Evolutionary conservation across 1,284 basidiomycete genomes (phyloP).

Genomic region (Heliocybe sulcata): DNA sequence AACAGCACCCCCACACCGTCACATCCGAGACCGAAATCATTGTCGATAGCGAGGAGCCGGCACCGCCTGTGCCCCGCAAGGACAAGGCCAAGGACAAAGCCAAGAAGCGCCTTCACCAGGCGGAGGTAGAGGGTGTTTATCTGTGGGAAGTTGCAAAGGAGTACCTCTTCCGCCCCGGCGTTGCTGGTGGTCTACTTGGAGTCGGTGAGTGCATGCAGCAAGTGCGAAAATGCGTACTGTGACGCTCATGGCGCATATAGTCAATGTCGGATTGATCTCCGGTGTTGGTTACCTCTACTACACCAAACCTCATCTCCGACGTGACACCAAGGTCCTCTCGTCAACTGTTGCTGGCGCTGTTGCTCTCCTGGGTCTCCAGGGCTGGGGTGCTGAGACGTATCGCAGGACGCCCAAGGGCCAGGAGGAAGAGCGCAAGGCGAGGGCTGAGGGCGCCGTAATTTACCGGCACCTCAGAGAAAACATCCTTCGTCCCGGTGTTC

Average conservation of each 20-base stretch:
- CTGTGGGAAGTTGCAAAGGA: slow-evolving; percentile 54
- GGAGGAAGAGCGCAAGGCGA: slow-evolving; percentile 49
- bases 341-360: slow-evolving; percentile 47
- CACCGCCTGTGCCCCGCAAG: slow-evolving; percentile 11
- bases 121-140: slow-evolving; percentile 44
- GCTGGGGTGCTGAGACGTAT: slow-evolving; percentile 58
- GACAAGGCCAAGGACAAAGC: slow-evolving; percentile 18
- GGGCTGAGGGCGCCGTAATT: slow-evolving; percentile 53
- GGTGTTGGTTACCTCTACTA: slow-evolving; percentile 62
- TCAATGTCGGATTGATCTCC: slow-evolving; percentile 67
- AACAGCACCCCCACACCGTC: slow-evolving; percentile 34
- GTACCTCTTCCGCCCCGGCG: slow-evolving; percentile 57
- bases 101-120: slow-evolving; percentile 34
- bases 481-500: slow-evolving; percentile 60
- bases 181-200: slow-evolving; percentile 69
- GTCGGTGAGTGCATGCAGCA: slow-evolving; percentile 38
- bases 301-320: slow-evolving; percentile 54
- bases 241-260: slow-evolving; percentile 23
- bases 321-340: slow-evolving; percentile 49
- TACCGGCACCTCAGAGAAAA: slow-evolving; percentile 56
- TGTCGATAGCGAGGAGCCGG: slow-evolving; percentile 4
- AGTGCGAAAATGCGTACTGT: background rate
- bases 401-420: slow-evolving; percentile 51
- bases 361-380: slow-evolving; percentile 54
- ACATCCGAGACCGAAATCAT: slow-evolving; percentile 23